These are phyloP conservation scores for Candida sp. DNA, from an alignment of 1,139 yeast species.

Conservation along the genomic window DNA sequence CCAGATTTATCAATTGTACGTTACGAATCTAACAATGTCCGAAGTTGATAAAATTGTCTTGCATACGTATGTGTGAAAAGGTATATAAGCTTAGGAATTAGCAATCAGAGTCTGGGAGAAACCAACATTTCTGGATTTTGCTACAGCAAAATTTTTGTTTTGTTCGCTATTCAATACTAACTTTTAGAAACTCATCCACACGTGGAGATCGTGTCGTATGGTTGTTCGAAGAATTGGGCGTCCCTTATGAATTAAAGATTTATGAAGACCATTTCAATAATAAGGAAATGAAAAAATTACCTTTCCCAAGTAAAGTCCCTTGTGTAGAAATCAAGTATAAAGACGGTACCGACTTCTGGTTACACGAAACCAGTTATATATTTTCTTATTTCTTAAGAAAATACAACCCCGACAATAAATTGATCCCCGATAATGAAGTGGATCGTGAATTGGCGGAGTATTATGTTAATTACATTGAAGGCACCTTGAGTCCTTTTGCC, in stretches of 20 bases:
- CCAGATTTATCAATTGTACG: not conserved
- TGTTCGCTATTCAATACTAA: not conserved
- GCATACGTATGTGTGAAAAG: constrained; percentile 2
- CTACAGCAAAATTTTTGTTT: not conserved
- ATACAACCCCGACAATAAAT: constrained; percentile 23
- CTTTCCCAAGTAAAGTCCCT: constrained; percentile 42
- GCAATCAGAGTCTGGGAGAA: too few species aligned
- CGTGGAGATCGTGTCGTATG: constrained; percentile 40
- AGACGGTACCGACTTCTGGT: constrained; percentile 15
- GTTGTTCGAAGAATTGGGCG: constrained; percentile 33
- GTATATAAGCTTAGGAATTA: not conserved
- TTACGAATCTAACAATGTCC: not conserved
- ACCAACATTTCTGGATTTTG: too few species aligned
- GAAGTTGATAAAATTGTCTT: constrained; percentile 1
- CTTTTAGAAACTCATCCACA: constrained; percentile 25
- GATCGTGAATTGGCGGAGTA: constrained; percentile 23
- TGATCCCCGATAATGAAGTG: constrained; percentile 17
- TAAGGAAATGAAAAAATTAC: constrained; percentile 26
- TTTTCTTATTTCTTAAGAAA: constrained; percentile 25
- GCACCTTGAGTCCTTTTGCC: constrained; percentile 30
- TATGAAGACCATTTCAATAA: constrained; percentile 27
- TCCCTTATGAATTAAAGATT: constrained; percentile 31
- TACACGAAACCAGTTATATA: constrained; percentile 41
- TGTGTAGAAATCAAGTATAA: constrained; percentile 30
- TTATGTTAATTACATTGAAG: constrained; percentile 38